Evolutionary conservation across 2,329 filamentous ascomycete genomes (phyloP).

Genomic region (Clonostachys sp.): DNA sequence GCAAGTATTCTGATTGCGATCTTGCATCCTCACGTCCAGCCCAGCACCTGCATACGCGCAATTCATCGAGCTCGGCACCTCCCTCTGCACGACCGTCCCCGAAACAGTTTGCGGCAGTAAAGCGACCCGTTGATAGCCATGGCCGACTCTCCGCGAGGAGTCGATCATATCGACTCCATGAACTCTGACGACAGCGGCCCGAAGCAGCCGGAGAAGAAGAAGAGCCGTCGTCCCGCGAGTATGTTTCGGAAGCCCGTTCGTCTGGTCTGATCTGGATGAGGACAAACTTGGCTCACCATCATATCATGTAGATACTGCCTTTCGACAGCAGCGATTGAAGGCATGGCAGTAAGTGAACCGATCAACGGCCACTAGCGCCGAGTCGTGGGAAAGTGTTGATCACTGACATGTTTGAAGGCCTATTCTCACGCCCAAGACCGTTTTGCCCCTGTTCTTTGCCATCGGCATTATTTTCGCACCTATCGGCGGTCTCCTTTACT

Average conservation of each 20-base stretch:
- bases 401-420: conserved; percentile 48
- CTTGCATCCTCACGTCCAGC: no score
- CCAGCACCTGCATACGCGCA: no score
- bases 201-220: conserved; percentile 68
- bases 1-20: no score
- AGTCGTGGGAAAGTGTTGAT: no score
- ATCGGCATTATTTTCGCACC: conserved; percentile 91
- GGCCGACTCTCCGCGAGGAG: conserved; percentile 40
- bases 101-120: no score
- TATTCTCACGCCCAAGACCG: conserved; percentile 91
- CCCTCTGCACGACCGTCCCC: no score
- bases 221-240: conserved; percentile 92
- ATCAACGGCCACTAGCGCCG: neutral
- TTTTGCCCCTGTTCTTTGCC: conserved; percentile 84
- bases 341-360: conserved; percentile 82
- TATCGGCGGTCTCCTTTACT: conserved; percentile 82
- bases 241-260: conserved; percentile 17
- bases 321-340: conserved; percentile 93
- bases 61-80: no score
- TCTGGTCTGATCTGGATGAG: neutral
- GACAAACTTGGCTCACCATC: neutral
- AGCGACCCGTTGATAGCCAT: conserved; percentile 18
- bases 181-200: conserved; percentile 46
- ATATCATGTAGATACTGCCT: conserved; percentile 72
- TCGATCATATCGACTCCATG: conserved; percentile 47